Base-by-base conservation (phyloP, 805 yeast genomes). In the Myxozyma nipponensis region DNA sequence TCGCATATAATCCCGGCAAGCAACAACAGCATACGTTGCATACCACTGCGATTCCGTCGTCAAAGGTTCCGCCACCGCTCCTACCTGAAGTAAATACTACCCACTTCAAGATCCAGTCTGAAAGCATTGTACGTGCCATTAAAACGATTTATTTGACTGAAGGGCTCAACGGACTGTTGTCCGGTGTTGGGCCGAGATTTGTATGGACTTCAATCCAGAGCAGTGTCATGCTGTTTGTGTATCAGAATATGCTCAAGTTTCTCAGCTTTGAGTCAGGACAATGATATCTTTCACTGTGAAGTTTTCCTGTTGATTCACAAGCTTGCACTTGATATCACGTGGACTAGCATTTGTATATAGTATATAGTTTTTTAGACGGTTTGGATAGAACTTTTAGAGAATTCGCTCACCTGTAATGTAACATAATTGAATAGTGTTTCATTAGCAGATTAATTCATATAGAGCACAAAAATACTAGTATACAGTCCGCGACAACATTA, bases 171-270 rank as follows among this genome's bases (percentile, higher is more conserved):
- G 96, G 96, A 0, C 72, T 88, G 36, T 91, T 93, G 68, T 79
- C 90, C 28, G 99, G 99, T 0, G 96, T 93, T 4, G 97, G 96
- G 0, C 98, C 99, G 0, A 76, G 99, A 56, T 82, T 89, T 58
- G 84, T 93, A 3, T 93, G 99, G 99, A 91, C 98, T 0, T 86
- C 95, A 56, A 73, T 90, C 18, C 99, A 93, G 67, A 86, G 96
- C 67, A 86, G 95, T 58, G 84, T 93, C 42, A 91, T 93, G 98
- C 74, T 93, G 47, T 72, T 91, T 57, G 72, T 90, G 36, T 93
- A 93, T 68, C 98, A 93, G 67, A 72, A 81, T 39, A 75, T 91
- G 2, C 70, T 91, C 62, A 80, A 80, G 59, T 69, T 73, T 26
- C 68, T 35, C 32, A 28, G 13, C 7, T 28, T 28, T 13, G 13